Evolutionary conservation across 345 rosid species (phyloP), one percentile per base, ranked within the genome.

Genomic region (Punica granatum): DNA sequence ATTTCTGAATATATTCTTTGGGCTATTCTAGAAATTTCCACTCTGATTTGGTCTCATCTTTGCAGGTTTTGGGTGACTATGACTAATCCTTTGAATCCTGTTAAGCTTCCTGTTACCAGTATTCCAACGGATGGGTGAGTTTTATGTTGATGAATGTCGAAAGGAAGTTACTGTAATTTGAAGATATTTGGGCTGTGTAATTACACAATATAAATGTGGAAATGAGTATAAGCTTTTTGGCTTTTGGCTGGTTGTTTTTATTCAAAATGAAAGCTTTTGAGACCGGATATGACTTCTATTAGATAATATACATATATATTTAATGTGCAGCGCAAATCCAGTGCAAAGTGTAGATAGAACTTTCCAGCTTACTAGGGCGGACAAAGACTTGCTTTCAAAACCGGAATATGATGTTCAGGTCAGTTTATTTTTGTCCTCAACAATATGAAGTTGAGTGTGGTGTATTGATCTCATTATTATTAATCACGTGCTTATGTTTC

Each of bases 321-420:
- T 42, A 36, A 53, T 41, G 23, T 37, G n/a, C 90, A 95, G 99
- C 66, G 51, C 94, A 73, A 90, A 64, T 80, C 88, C 96, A 44
- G 48, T 83, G 69, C 97, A 83, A 76, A 75, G 79, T 70, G 84
- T 79, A 67, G 98, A 92, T 72, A 88, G 75, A 70, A 70, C 89
- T 69, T 92, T 90, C 81, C 87, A 82, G 51, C 78, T 95, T 39
- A 75, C 88, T 13, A 87, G 89, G 80, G 83, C 84, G 63, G 85
- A 88, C 74, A 92, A 69, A 78, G 97, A 90, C 69, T 78, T 87
- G 42, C 30, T 95, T 67, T 37, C 84, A 3, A 90, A 88, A 77
- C 87, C 75, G 73, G 97, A 90, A 32, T 79, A 78, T 65, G 94
- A 90, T 80, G 78, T 90, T 70, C 98, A 92, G 96, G 99, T 90